Evolutionary conservation across 2,329 filamentous ascomycete species (phyloP), one percentile per base, ranked within the genome.

Genomic region (Cytospora piceae): DNA sequence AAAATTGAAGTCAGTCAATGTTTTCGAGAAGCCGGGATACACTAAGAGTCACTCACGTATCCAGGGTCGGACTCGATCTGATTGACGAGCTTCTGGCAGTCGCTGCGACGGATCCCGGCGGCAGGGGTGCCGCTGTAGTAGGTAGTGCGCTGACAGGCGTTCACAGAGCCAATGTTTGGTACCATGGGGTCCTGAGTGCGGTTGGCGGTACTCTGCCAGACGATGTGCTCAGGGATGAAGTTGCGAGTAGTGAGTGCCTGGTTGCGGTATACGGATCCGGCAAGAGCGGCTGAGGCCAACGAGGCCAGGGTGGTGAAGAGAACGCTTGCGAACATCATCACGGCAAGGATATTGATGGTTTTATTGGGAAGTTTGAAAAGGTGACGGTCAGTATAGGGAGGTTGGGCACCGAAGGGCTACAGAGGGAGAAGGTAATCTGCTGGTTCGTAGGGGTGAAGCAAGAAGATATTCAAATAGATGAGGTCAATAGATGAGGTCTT

Each of bases 121-220:
- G 46, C 46, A 49, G 46, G 46, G n/a, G 46, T 49, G 11, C 46
- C 46, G 24, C 46, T 49, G n/a, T 49, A 22, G 46, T 49, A 49
- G n/a, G 46, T 49, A 49, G n/a, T 49, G 2, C 46, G n/a, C 11
- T 49, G 46, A 24, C 46, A 49, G 46, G 46, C 46, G n/a, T 49
- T 49, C n/a, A 49, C 46, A 14, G 46, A 49, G 17, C 46, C 46
- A 49, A 49, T 7, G 8, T 2, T 22, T 14, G 46, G 46, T 4
- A 7, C 46, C 46, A 22, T 22, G 46, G 46, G 46, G 46, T 9
- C 8, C 3, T 49, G 46, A 24, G 46, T 49, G 7, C n/a, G 46
- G 46, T 24, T 49, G 46, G 46, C 46, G 11, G 9, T 49, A n/a
- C 46, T 49, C 11, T 12, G 2, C 46, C 46, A 49, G 17, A 49